Conservation (phyloP, 2,329 filamentous ascomycete species). For the Bisporella sp. region DNA sequence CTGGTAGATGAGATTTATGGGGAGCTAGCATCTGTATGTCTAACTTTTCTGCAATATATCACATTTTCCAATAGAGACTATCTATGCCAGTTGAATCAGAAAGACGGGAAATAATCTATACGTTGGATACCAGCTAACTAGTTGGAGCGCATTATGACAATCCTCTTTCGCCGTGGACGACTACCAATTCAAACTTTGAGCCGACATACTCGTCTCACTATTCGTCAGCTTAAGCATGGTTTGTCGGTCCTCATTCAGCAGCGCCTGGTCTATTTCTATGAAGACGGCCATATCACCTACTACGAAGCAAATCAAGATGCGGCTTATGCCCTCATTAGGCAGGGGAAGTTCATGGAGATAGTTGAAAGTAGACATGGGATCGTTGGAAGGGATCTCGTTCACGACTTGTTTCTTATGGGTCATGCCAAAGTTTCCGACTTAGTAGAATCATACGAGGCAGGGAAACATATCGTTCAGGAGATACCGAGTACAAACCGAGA, state of each 20-base stretch:
- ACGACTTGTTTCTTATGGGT: slow-evolving; percentile 69
- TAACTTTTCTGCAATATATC: background rate
- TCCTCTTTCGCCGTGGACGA: slow-evolving; percentile 72
- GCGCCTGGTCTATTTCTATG: slow-evolving; percentile 70
- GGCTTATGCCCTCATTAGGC: slow-evolving; percentile 76
- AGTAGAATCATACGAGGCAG: slow-evolving; percentile 49
- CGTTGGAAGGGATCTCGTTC: slow-evolving; percentile 67
- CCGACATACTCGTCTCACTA: slow-evolving; percentile 64
- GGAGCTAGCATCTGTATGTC: slow-evolving; percentile 80
- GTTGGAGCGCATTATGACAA: slow-evolving; percentile 72
- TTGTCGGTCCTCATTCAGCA: slow-evolving; percentile 83
- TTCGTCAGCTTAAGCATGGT: slow-evolving; percentile 72
- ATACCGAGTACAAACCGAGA: slow-evolving; percentile 23
- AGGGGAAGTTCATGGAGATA: slow-evolving; percentile 72
- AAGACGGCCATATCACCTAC: slow-evolving; percentile 51
- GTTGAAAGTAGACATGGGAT: slow-evolving; percentile 67
- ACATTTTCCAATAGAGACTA: background rate
- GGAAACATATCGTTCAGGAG: slow-evolving; percentile 1
- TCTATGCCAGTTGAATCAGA: background rate
- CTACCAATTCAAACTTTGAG: slow-evolving; percentile 63
- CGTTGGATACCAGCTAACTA: slow-evolving; percentile 19
- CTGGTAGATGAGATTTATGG: slow-evolving; percentile 86
- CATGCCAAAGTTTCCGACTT: slow-evolving; percentile 68
- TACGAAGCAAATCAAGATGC: slow-evolving; percentile 80
- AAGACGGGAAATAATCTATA: slow-evolving; percentile 12